Conservation (phyloP, 2,329 filamentous ascomycete genomes). For the Metarhizium sp. region DNA sequence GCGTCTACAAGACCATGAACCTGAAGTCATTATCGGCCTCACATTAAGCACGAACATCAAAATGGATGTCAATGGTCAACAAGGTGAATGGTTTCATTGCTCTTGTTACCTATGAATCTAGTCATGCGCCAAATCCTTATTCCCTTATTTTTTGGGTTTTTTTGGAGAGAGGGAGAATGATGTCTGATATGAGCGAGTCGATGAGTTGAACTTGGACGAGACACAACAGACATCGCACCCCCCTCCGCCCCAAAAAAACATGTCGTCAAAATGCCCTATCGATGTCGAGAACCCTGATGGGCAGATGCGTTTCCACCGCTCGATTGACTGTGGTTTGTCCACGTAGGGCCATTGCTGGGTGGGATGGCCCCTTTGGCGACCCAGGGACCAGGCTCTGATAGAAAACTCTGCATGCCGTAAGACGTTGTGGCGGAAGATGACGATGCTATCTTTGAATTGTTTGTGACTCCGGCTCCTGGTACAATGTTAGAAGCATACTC, state of each 20-base stretch:
- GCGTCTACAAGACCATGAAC: too few relatives aligned
- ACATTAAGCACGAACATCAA: too few relatives aligned
- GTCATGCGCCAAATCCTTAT: too few relatives aligned
- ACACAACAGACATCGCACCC: too few relatives aligned
- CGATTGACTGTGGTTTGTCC: not conserved
- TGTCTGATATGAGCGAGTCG: too few relatives aligned
- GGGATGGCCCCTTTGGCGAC: not conserved
- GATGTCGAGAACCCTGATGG: not conserved
- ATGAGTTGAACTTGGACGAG: too few relatives aligned
- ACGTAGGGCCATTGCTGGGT: not conserved
- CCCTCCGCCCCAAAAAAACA: not conserved
- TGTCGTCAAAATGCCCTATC: not conserved
- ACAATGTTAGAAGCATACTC: not conserved
- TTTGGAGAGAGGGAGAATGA: too few relatives aligned
- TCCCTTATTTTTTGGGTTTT: too few relatives aligned
- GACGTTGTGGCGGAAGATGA: not conserved
- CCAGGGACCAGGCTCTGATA: conserved; percentile 2
- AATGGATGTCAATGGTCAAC: too few relatives aligned
- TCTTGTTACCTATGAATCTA: too few relatives aligned
- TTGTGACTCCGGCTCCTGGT: not conserved
- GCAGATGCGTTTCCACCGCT: not conserved
- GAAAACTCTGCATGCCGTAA: conserved; percentile 3
- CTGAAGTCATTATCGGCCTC: too few relatives aligned
- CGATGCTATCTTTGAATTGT: not conserved
- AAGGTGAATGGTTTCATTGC: too few relatives aligned